A percentile compares a stretch with the other conserved stretches of the same genome.
phyloP scores from a whole-genome alignment of 352 stramenopile genomes.

The Globisporangium acanthophoron region DNA sequence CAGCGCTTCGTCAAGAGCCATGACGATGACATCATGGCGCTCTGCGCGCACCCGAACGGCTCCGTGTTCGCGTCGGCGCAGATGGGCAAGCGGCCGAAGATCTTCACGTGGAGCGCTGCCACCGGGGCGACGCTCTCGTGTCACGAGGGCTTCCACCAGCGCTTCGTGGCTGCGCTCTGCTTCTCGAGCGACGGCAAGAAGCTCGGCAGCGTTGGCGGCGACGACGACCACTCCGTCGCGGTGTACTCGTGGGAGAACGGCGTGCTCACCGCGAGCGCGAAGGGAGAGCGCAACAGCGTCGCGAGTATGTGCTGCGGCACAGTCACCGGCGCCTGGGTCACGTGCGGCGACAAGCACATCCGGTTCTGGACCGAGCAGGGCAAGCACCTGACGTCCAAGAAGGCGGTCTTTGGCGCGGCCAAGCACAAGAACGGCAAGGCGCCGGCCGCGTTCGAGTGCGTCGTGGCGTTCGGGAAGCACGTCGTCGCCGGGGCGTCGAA shows the following conservation, averaged over 20 bases:
- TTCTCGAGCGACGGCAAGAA: slow-evolving; percentile 72
- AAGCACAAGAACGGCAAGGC: slow-evolving; percentile 48
- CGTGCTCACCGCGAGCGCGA: slow-evolving; percentile 37
- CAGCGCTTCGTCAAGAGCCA: slow-evolving; percentile 64
- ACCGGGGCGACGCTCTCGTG: slow-evolving; percentile 29
- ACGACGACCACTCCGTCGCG: slow-evolving; percentile 81
- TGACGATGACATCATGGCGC: slow-evolving; percentile 80
- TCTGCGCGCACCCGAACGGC: slow-evolving; percentile 75
- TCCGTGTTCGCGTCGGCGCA: slow-evolving; percentile 83
- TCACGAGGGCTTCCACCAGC: slow-evolving; percentile 77
- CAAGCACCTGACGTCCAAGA: slow-evolving; percentile 61
- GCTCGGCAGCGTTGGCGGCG: slow-evolving; percentile 63
- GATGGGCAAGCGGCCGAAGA: slow-evolving; percentile 75
- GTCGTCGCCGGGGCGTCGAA: slow-evolving; percentile 55
- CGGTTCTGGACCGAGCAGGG: slow-evolving; percentile 76
- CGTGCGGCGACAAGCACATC: slow-evolving; percentile 65
- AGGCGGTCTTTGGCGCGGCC: slow-evolving; percentile 59
- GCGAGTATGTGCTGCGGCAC: slow-evolving; percentile 41
- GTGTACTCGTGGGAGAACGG: slow-evolving; percentile 76
- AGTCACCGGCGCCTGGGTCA: slow-evolving; percentile 53
- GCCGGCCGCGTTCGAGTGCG: slow-evolving; percentile 42
- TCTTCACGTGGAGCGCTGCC: slow-evolving; percentile 72
- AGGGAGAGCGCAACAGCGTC: slow-evolving; percentile 61
- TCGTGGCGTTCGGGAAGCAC: slow-evolving; percentile 39
- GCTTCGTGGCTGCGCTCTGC: slow-evolving; percentile 55